These are phyloP conservation scores for Leccinum variicolor DNA, from an alignment of 768 basidiomycete species.

Conservation along the genomic window DNA sequence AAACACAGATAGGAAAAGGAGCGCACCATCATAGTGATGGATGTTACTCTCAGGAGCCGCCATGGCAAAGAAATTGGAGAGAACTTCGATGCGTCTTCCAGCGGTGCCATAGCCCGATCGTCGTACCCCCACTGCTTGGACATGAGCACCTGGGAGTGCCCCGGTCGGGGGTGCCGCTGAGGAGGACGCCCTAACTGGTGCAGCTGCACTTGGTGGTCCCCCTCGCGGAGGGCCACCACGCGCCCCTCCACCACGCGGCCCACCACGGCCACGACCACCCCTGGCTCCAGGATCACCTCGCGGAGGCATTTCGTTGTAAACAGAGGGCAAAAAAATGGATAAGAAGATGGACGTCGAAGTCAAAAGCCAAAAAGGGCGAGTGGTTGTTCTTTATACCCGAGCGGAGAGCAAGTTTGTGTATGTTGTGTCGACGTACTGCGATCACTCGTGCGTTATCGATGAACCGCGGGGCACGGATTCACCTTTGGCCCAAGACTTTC, in stretches of 20 bases:
- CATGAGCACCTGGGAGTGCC: constrained; percentile 33
- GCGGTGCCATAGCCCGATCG: constrained; percentile 60
- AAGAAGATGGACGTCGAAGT: constrained; percentile 19
- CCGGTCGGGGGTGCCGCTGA: constrained; percentile 31
- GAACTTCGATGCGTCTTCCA: constrained; percentile 43
- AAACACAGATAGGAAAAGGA: constrained; percentile 17
- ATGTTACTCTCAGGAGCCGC: constrained; percentile 61
- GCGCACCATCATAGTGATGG: constrained; percentile 78
- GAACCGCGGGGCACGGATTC: background rate
- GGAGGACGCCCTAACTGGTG: constrained; percentile 6
- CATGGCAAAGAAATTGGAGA: constrained; percentile 62
- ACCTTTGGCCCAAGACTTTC: background rate
- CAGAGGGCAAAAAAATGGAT: background rate
- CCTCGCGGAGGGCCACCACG: constrained; percentile 31
- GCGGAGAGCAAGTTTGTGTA: constrained; percentile 19
- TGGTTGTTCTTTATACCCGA: constrained; percentile 20
- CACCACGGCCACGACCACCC: constrained; percentile 27
- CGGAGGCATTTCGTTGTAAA: constrained; percentile 38
- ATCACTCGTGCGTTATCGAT: constrained; percentile 5
- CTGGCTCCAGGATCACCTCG: constrained; percentile 23
- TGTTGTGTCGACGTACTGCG: constrained; percentile 20
- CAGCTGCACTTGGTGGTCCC: constrained; percentile 19
- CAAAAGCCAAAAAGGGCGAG: constrained; percentile 6
- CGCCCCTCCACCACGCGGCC: constrained; percentile 24
- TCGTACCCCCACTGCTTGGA: constrained; percentile 61